Evolutionary conservation across 148 eudicot species (phyloP).

Genomic region (Selenicereus undatus): DNA sequence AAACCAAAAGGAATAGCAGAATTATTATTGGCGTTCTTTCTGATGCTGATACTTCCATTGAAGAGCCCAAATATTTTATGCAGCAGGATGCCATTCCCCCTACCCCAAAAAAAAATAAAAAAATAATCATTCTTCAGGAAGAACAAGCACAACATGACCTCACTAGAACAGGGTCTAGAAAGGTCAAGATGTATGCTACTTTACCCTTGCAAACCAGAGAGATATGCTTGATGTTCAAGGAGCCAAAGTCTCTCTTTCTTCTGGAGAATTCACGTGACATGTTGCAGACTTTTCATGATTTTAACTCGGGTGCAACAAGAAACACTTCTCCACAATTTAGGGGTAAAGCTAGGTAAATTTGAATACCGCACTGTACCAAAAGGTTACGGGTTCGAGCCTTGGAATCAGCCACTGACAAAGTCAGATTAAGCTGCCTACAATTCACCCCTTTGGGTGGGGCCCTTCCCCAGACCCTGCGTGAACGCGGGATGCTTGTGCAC

Average conservation of each 20-base stretch:
- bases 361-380: neutral
- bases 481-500: too few species aligned
- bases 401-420: too few species aligned
- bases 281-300: neutral
- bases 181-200: neutral
- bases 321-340: neutral
- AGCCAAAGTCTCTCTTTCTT: neutral
- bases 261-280: neutral
- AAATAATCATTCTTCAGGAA: neutral
- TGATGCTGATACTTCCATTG: neutral
- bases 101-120: neutral
- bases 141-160: neutral
- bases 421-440: too few species aligned
- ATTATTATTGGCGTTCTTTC: neutral
- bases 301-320: too few species aligned
- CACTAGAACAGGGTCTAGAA: neutral
- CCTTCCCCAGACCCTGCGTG: too few species aligned
- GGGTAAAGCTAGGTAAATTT: neutral
- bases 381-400: too few species aligned
- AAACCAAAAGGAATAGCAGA: neutral
- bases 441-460: too few species aligned
- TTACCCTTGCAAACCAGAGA: neutral
- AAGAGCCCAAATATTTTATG: too few species aligned
- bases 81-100: neutral
- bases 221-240: neutral